phyloP scores from a whole-genome alignment of 1,284 basidiomycete species.

The Apiotrichum laibachii region DNA sequence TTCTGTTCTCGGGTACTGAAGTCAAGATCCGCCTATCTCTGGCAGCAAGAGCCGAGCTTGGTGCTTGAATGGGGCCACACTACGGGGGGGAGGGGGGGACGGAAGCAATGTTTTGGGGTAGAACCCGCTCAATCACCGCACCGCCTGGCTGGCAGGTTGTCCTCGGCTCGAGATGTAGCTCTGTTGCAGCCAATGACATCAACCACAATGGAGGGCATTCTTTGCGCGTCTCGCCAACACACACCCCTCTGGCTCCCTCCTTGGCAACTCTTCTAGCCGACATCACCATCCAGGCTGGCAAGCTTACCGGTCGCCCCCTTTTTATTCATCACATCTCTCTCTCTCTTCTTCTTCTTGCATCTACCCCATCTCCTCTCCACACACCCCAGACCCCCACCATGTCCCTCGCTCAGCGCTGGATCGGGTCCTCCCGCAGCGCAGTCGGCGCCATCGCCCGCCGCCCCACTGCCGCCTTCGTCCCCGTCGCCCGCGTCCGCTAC shows the following conservation, averaged over 20 bases:
- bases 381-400: conserved; percentile 4
- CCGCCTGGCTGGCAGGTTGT: background rate
- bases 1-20: background rate
- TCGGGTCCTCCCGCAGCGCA: conserved; percentile 20
- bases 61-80: background rate
- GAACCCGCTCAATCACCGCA: background rate
- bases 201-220: background rate
- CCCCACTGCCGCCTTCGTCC: conserved; percentile 9
- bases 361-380: background rate
- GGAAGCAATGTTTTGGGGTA: background rate
- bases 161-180: background rate
- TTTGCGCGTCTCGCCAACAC: background rate
- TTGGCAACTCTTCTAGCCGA: background rate
- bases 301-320: background rate
- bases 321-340: background rate
- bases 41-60: background rate
- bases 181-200: too few species aligned
- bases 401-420: conserved; percentile 22
- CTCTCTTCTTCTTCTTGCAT: background rate
- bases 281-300: background rate
- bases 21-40: background rate
- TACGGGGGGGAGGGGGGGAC: background rate
- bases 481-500: conserved; percentile 11
- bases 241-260: background rate
- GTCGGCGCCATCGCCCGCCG: conserved; percentile 15